Conservation (phyloP, 1,284 basidiomycete species). For the Megacollybia platyphylla region DNA sequence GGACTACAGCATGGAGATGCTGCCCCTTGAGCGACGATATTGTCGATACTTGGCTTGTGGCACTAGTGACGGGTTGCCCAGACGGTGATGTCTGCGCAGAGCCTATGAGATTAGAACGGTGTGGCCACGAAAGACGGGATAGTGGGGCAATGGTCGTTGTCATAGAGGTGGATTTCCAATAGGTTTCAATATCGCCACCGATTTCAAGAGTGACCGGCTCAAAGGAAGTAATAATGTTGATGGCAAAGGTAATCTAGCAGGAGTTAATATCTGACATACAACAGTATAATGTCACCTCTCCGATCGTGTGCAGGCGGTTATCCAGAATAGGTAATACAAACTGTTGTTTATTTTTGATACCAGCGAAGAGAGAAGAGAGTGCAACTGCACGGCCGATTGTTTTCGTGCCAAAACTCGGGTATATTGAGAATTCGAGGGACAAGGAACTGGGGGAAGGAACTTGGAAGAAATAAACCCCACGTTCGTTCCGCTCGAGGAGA, state of each 20-base stretch:
- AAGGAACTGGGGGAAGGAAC: conserved; percentile 63
- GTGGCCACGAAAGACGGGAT: conserved; percentile 23
- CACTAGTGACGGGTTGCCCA: conserved; percentile 30
- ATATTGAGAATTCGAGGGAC: conserved; percentile 87
- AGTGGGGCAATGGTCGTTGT: conserved; percentile 24
- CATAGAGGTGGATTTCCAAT: conserved; percentile 86
- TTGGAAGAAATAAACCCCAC: conserved; percentile 87
- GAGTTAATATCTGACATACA: not conserved
- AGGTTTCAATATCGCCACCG: conserved; percentile 90
- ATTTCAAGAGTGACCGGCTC: conserved; percentile 92
- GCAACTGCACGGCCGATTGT: conserved; percentile 91
- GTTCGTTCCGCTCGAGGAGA: conserved; percentile 71
- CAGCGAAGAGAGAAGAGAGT: conserved; percentile 62
- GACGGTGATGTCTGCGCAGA: conserved; percentile 61
- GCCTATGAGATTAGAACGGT: conserved; percentile 27
- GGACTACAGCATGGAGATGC: conserved; percentile 79
- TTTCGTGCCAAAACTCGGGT: conserved; percentile 98
- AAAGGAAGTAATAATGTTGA: conserved; percentile 85
- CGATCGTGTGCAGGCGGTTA: conserved; percentile 86
- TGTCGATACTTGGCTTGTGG: conserved; percentile 48
- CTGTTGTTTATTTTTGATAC: conserved; percentile 38
- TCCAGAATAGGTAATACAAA: conserved; percentile 84
- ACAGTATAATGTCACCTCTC: conserved; percentile 49
- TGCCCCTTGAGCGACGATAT: conserved; percentile 82
- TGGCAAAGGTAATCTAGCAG: conserved; percentile 76